A percentile compares a stretch with the other conserved stretches of the same genome.
These are phyloP conservation scores for Aspergillus brunneoviolaceus DNA, from an alignment of 2,329 filamentous ascomycete genomes.

Conservation along the genomic window DNA sequence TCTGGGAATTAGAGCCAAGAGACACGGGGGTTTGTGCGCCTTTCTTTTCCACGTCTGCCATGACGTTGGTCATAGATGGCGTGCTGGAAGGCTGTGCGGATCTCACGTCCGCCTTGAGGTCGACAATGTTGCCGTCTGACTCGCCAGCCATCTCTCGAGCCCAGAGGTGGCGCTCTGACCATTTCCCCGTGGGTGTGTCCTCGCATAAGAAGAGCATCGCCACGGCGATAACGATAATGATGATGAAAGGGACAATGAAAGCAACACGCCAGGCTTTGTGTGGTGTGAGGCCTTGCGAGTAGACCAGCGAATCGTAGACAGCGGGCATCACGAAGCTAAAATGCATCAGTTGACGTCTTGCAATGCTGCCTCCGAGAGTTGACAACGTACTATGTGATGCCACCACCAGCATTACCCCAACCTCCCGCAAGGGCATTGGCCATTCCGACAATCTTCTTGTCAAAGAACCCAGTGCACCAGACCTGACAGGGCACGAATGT, in stretches of 20 bases:
- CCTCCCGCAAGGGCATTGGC: constrained; percentile 84
- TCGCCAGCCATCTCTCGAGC: constrained; percentile 44
- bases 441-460: constrained; percentile 87
- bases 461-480: constrained; percentile 90
- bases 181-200: constrained; percentile 79
- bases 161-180: constrained; percentile 68
- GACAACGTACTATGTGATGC: constrained; percentile 68
- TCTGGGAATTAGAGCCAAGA: constrained; percentile 42
- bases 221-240: constrained; percentile 67
- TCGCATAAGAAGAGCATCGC: constrained; percentile 71
- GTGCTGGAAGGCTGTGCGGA: constrained; percentile 25
- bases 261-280: constrained; percentile 79
- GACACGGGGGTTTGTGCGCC: constrained; percentile 25
- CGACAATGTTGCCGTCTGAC: constrained; percentile 30
- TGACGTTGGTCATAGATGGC: constrained; percentile 25
- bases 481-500: constrained; percentile 68
- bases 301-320: constrained; percentile 74
- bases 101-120: constrained; percentile 27
- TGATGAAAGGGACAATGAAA: constrained; percentile 79
- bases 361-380: neutral
- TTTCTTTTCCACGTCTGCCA: constrained; percentile 36
- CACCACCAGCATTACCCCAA: constrained; percentile 83
- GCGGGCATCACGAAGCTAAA: constrained; percentile 79
- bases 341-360: constrained; percentile 2
- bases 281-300: constrained; percentile 57